Conservation (phyloP, 2,329 filamentous ascomycete species). For the Cordyceps farinosa region DNA sequence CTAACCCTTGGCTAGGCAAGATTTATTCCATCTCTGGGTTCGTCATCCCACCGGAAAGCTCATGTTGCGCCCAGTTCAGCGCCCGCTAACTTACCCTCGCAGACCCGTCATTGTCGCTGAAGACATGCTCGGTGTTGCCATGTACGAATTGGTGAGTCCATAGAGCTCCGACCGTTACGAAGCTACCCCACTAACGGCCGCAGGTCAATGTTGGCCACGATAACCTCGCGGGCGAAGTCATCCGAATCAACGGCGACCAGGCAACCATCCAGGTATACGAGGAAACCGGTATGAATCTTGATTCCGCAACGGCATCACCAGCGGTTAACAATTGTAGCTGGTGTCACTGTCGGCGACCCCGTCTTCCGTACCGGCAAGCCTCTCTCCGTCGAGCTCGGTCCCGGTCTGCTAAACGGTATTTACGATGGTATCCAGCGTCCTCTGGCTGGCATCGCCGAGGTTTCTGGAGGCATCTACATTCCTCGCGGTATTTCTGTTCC, state of each 20-base stretch:
- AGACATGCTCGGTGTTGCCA: constrained; percentile 98
- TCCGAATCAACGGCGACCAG: constrained; percentile 93
- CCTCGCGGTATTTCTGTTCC: constrained; percentile 88
- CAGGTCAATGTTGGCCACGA: constrained; percentile 91
- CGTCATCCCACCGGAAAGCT: constrained; percentile 30
- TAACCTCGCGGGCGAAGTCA: constrained; percentile 92
- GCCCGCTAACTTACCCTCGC: constrained; percentile 30
- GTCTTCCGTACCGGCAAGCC: constrained; percentile 90
- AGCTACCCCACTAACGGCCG: constrained; percentile 14
- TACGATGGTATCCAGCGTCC: constrained; percentile 99
- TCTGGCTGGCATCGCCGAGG: constrained; percentile 74
- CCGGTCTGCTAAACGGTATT: constrained; percentile 96
- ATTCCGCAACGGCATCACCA: background rate
- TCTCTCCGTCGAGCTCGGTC: constrained; percentile 93
- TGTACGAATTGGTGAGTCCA: constrained; percentile 88
- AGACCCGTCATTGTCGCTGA: constrained; percentile 94
- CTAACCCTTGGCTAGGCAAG: constrained; percentile 43
- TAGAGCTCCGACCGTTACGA: background rate
- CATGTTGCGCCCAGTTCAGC: constrained; percentile 8
- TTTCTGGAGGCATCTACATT: constrained; percentile 90
- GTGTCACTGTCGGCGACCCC: constrained; percentile 92
- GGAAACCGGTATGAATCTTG: constrained; percentile 71
- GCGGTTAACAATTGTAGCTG: constrained; percentile 53
- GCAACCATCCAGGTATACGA: constrained; percentile 99
- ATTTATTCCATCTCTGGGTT: constrained; percentile 62